These are phyloP conservation scores for Kandelia obovata DNA, from an alignment of 345 rosid genomes.

Conservation along the genomic window DNA sequence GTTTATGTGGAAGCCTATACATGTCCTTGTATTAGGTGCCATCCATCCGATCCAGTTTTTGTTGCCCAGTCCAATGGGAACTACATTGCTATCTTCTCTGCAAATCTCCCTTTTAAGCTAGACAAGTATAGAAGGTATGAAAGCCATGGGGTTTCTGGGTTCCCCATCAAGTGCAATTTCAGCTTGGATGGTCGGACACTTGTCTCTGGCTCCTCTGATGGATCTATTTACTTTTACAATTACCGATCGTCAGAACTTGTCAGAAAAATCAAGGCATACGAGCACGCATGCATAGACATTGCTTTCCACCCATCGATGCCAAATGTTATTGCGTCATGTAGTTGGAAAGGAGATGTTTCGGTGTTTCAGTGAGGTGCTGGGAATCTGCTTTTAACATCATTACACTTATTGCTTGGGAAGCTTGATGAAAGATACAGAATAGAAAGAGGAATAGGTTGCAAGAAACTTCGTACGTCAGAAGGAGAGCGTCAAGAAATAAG, in stretches of 20 bases:
- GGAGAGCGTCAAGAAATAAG: neutral
- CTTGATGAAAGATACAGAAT: neutral
- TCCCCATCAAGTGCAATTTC: slow-evolving; percentile 76
- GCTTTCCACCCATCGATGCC: slow-evolving; percentile 60
- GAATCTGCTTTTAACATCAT: neutral
- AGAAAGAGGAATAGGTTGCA: neutral
- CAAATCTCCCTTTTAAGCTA: slow-evolving; percentile 71
- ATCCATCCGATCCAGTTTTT: slow-evolving; percentile 61
- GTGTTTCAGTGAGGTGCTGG: slow-evolving; percentile 29
- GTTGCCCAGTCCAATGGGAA: slow-evolving; percentile 85
- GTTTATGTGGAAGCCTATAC: slow-evolving; percentile 84
- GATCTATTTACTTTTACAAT: slow-evolving; percentile 53
- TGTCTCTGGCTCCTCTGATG: slow-evolving; percentile 75
- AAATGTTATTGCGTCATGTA: slow-evolving; percentile 62
- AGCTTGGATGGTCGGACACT: slow-evolving; percentile 64
- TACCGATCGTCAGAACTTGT: slow-evolving; percentile 46
- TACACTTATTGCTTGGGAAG: neutral
- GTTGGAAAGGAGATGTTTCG: slow-evolving; percentile 73
- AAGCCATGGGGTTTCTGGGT: slow-evolving; percentile 76
- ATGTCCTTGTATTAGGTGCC: slow-evolving; percentile 66
- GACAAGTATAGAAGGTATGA: slow-evolving; percentile 73
- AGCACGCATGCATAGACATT: slow-evolving; percentile 64
- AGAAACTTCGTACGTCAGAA: neutral
- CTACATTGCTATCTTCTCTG: slow-evolving; percentile 79
- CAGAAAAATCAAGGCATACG: slow-evolving; percentile 58